Percentiles rank a stretch among this genome's conserved stretches.
Conservation (phyloP, 768 basidiomycete genomes). For the Kwoniella sp. region DNA sequence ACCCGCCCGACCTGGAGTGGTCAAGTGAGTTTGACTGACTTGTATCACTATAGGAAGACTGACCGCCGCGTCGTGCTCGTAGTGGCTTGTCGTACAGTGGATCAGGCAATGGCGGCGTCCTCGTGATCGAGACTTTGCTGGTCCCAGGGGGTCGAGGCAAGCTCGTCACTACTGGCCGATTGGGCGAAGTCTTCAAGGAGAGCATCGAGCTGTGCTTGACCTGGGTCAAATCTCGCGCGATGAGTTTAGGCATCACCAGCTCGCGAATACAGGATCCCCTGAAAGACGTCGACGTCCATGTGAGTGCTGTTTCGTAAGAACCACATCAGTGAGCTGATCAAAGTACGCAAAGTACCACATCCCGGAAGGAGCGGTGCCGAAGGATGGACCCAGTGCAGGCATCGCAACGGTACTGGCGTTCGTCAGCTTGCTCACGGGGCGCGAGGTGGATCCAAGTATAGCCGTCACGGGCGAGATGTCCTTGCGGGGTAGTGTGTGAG, state of each 20-base stretch:
- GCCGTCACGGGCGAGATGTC: constrained; percentile 96
- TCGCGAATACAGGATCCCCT: constrained; percentile 49
- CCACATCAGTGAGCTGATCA: too few species aligned
- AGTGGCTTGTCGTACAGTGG: constrained; percentile 48
- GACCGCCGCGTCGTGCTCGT: neutral
- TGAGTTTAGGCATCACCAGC: constrained; percentile 39
- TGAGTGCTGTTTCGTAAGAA: too few species aligned
- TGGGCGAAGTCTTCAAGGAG: constrained; percentile 90
- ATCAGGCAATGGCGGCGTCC: constrained; percentile 46
- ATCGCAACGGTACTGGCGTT: constrained; percentile 85
- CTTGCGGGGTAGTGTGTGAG: constrained; percentile 37
- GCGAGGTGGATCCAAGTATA: constrained; percentile 64
- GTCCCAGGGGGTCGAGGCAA: constrained; percentile 67
- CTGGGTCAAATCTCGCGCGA: constrained; percentile 68
- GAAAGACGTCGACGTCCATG: constrained; percentile 74
- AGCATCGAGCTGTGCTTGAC: constrained; percentile 83
- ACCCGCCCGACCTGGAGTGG: constrained; percentile 66
- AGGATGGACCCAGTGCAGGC: constrained; percentile 88
- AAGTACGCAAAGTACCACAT: constrained; percentile 8
- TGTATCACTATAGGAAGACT: neutral
- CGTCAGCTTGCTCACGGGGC: constrained; percentile 74
- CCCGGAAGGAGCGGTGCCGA: constrained; percentile 84
- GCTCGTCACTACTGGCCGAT: constrained; percentile 72
- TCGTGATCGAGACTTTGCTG: constrained; percentile 77
- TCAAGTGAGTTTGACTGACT: constrained; percentile 46